These are phyloP conservation scores for Sordariomycetes sp. DNA, from an alignment of 2,329 filamentous ascomycete genomes.

Conservation along the genomic window DNA sequence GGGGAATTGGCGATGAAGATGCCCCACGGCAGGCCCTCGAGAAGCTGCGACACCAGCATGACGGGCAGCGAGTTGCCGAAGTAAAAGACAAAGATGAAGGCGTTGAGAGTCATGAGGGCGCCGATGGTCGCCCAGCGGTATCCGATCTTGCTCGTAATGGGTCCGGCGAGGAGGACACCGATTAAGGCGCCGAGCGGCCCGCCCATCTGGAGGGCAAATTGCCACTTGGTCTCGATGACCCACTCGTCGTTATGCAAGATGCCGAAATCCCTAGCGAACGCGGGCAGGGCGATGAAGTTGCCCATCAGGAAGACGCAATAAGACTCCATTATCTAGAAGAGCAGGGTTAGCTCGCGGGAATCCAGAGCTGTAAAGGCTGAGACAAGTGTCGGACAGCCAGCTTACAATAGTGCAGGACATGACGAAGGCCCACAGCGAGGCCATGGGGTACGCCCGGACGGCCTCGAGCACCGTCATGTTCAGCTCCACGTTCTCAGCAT, in stretches of 20 bases:
- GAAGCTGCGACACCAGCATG: conserved; percentile 46
- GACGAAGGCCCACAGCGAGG: conserved; percentile 22
- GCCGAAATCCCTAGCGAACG: conserved; percentile 46
- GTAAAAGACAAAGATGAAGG: conserved; percentile 51
- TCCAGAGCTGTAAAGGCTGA: no score
- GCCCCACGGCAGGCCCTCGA: conserved; percentile 51
- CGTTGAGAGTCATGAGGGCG: conserved; percentile 35
- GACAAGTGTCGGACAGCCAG: not conserved
- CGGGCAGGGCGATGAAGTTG: conserved; percentile 57
- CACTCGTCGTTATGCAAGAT: conserved; percentile 29
- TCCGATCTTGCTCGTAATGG: conserved; percentile 52
- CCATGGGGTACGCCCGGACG: conserved; percentile 19
- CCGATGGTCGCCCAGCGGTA: conserved; percentile 51
- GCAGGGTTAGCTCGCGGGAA: not conserved
- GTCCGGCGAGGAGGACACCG: conserved; percentile 53
- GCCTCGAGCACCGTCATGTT: conserved; percentile 20
- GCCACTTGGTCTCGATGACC: conserved; percentile 48
- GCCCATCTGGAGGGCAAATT: conserved; percentile 47
- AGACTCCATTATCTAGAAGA: conserved; percentile 58
- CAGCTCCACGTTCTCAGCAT: conserved; percentile 33
- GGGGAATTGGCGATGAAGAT: conserved; percentile 45
- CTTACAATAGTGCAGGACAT: conserved; percentile 27
- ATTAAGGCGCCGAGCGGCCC: conserved; percentile 50
- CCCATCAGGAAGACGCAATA: conserved; percentile 73
- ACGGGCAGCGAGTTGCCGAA: conserved; percentile 46